A percentile compares a stretch with the other conserved stretches of the same genome.
These are phyloP conservation scores for Ogataea degrootiae DNA, from an alignment of 805 yeast species.

Conservation along the genomic window DNA sequence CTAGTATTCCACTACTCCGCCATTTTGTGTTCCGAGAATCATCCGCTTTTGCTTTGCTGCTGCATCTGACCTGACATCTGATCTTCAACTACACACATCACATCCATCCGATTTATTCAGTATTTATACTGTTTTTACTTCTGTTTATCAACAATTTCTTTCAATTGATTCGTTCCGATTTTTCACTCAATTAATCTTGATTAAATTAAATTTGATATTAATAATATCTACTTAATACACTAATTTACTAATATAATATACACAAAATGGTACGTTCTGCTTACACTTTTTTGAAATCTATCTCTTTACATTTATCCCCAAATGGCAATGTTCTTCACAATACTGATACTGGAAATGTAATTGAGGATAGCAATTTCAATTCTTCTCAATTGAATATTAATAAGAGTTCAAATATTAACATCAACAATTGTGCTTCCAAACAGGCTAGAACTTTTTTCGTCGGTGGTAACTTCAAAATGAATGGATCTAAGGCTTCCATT, in stretches of 20 bases:
- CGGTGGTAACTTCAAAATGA: conserved; percentile 99
- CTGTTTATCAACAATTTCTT: too few relatives aligned
- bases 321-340: too few relatives aligned
- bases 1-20: neutral
- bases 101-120: too few relatives aligned
- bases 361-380: neutral
- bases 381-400: neutral
- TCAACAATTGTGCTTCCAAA: conserved; percentile 1
- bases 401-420: conserved; percentile 10
- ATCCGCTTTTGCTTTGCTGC: neutral
- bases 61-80: neutral
- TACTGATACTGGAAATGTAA: conserved; percentile 7
- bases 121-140: too few relatives aligned
- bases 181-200: neutral
- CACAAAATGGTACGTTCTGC: conserved; percentile 22
- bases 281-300: conserved; percentile 13
- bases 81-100: neutral
- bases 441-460: conserved; percentile 65
- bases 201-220: neutral
- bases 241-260: neutral
- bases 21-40: neutral
- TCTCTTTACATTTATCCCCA: conserved; percentile 11
- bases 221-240: neutral
- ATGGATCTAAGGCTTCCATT: conserved; percentile 87
- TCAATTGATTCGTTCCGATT: neutral